phyloP scores from a whole-genome alignment of 805 yeast species.

The Wickerhamiella sorbophila region DNA sequence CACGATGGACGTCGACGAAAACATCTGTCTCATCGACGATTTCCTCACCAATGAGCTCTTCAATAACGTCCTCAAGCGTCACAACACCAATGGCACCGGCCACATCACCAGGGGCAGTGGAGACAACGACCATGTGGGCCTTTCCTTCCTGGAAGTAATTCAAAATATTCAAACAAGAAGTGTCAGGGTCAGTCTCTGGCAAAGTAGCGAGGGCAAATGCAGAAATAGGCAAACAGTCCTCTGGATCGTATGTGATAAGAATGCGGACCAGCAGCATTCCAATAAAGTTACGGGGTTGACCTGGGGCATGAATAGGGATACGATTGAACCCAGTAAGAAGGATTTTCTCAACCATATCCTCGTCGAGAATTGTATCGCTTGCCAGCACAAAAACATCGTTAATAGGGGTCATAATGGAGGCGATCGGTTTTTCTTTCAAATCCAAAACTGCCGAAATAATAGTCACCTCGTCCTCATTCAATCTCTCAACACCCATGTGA shows the following conservation, averaged over 20 bases:
- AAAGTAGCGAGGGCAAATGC: conserved; percentile 89
- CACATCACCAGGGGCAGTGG: conserved; percentile 66
- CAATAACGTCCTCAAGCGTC: conserved; percentile 94
- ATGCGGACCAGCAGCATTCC: conserved; percentile 93
- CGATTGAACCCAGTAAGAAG: conserved; percentile 90
- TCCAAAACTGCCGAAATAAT: conserved; percentile 89
- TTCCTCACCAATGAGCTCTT: conserved; percentile 94
- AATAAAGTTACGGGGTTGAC: conserved; percentile 76
- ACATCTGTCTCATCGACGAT: conserved; percentile 95
- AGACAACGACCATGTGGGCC: conserved; percentile 91
- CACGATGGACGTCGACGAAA: conserved; percentile 76
- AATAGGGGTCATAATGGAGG: conserved; percentile 87
- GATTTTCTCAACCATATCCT: conserved; percentile 71
- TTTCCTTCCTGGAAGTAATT: conserved; percentile 97
- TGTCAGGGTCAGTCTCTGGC: conserved; percentile 84
- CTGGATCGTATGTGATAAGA: conserved; percentile 90
- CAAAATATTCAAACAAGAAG: conserved; percentile 84
- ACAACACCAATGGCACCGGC: conserved; percentile 82
- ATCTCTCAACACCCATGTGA: conserved; percentile 88
- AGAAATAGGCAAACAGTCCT: conserved; percentile 83
- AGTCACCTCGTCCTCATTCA: conserved; percentile 90
- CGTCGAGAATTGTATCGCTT: conserved; percentile 71
- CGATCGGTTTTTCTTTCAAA: conserved; percentile 78
- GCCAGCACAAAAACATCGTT: conserved; percentile 78
- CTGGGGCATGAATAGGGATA: conserved; percentile 84